These are phyloP conservation scores for Apiospora rasikravindrae DNA, from an alignment of 2,329 filamentous ascomycete species.

Conservation along the genomic window DNA sequence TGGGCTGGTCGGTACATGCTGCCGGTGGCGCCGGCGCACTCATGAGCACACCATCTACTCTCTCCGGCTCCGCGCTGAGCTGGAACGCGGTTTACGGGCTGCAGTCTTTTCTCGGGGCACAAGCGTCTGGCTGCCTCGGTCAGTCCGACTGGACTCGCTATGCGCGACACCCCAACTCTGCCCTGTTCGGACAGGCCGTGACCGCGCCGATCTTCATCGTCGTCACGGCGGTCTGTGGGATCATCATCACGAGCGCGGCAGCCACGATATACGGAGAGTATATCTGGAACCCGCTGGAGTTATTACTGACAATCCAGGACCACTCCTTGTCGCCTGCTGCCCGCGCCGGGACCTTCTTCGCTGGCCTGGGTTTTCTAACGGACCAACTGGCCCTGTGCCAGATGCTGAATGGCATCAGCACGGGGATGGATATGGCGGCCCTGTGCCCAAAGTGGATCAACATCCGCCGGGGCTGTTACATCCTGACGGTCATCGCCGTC, in stretches of 20 bases:
- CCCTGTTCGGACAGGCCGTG: conserved; percentile 36
- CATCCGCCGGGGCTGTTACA: conserved; percentile 51
- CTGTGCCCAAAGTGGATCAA: conserved; percentile 53
- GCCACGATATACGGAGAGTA: conserved; percentile 40
- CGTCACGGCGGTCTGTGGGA: conserved; percentile 42
- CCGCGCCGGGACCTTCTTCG: conserved; percentile 44
- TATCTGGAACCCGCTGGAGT: conserved; percentile 45
- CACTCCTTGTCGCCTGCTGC: conserved; percentile 35
- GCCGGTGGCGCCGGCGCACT: conserved; percentile 35
- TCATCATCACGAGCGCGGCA: conserved; percentile 43
- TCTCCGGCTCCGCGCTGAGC: conserved; percentile 34
- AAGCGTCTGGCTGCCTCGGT: conserved; percentile 35
- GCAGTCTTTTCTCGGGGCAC: conserved; percentile 37
- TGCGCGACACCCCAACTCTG: conserved; percentile 33
- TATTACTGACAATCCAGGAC: conserved; percentile 42
- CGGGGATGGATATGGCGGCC: conserved; percentile 54
- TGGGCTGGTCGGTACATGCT: conserved; percentile 37
- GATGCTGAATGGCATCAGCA: conserved; percentile 32
- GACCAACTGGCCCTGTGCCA: conserved; percentile 40
- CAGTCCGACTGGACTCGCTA: conserved; percentile 42
- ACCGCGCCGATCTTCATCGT: conserved; percentile 44
- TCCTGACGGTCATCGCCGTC: conserved; percentile 46
- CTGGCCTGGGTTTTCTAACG: conserved; percentile 40
- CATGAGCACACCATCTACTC: conserved; percentile 30
- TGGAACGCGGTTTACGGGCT: conserved; percentile 39